Conservation (phyloP, 805 yeast genomes). For the Wilhelminamyces savonicus region DNA sequence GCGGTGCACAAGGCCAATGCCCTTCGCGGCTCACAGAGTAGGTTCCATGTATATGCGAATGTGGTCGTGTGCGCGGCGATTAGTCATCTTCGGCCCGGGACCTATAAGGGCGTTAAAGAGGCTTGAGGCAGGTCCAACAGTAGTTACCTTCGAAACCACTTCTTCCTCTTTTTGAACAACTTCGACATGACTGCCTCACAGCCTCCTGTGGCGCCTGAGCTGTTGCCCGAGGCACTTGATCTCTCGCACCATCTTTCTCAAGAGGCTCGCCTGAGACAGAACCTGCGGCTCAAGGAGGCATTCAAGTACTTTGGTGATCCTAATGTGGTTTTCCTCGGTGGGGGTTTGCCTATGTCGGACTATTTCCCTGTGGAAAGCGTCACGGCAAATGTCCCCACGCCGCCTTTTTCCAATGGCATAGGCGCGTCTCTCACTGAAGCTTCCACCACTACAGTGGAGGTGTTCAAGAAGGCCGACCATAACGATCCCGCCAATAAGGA, state of each 20-base stretch:
- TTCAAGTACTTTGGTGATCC: conserved; percentile 73
- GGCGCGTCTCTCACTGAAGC: conserved; percentile 49
- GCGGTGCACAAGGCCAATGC: no score
- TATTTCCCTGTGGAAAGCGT: conserved; percentile 88
- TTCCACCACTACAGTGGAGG: conserved; percentile 36
- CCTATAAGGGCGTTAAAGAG: no score
- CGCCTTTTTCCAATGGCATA: conserved; percentile 77
- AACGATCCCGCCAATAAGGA: conserved; percentile 29
- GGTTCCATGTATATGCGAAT: no score
- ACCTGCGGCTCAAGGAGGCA: conserved; percentile 79
- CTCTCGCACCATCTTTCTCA: conserved; percentile 67
- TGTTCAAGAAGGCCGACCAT: conserved; percentile 25
- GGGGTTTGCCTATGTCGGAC: conserved; percentile 88
- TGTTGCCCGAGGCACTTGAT: conserved; percentile 44
- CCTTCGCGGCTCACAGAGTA: no score
- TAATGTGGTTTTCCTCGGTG: conserved; percentile 82
- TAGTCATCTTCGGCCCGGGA: no score
- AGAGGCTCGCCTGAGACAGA: conserved; percentile 70
- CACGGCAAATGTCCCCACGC: conserved; percentile 63
- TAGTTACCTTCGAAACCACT: no score
- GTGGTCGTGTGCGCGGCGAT: no score
- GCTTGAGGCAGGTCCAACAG: no score
- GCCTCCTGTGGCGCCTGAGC: no score
- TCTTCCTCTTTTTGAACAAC: no score
- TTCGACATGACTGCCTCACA: no score